Evolutionary conservation across 108 stramenopile species (phyloP), one percentile per base, ranked within the genome.

Genomic region (Skeletonema grethae): DNA sequence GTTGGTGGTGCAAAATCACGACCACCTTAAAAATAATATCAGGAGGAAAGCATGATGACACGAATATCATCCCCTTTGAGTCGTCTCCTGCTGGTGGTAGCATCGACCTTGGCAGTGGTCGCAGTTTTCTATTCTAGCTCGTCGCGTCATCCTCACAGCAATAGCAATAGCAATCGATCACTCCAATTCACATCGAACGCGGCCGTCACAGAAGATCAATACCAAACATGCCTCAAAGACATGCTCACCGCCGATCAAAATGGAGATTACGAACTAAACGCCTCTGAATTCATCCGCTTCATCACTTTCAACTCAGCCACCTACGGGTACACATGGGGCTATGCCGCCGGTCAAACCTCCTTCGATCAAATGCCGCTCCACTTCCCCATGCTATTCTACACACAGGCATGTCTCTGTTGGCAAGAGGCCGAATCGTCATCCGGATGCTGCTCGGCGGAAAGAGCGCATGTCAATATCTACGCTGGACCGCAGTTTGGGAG

Each of bases 331-430:
- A 10, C 35, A 5, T 53, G 50, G 29, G 61, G 39, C 11, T 48
- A 57, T 43, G 31, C 67, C 4, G 48, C 39, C 5, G 48, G 48
- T 28, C 59, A 55, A 30, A 35, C 18, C 35, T 45, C 53, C 11
- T 31, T 68, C 45, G 8, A 24, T 48, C 12, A 29, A n/a, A 32
- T 74, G 43, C 73, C 73, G 36, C 50, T 65, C 24, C 31, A 74
- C n/a, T 74, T 65, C 34, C 31, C 64, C 12, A 57, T 74, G 64
- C 36, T 65, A 28, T 74, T 74, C 45, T 64, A 74, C 38, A 56
- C 63, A 22, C 65, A 63, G 36, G 73, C 73, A 22, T 74, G 73
- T 38, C n/a, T 59, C 25, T 74, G 73, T 46, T 57, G 65, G 6
- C 56, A 61, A 12, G 57, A 18, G 3, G 20, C 36, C 9, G 57